Evolutionary conservation across 257 asterid species (phyloP).

Genomic region (Oldenlandia corymbosa): DNA sequence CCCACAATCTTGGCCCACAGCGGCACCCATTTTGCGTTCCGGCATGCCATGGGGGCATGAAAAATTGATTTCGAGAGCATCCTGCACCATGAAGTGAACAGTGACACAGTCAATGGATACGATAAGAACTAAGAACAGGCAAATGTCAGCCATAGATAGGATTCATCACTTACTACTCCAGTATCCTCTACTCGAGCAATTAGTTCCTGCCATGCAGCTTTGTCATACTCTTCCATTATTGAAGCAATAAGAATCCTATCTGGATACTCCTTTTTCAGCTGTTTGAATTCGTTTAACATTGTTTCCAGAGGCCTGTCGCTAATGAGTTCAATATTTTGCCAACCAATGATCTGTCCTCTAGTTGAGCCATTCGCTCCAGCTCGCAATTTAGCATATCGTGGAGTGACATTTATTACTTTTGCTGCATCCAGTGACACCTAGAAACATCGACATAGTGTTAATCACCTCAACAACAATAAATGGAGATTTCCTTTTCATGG

Average conservation of each 20-base stretch:
- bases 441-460: neutral
- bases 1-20: conserved; percentile 93
- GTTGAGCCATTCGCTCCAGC: conserved; percentile 75
- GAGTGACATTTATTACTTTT: conserved; percentile 93
- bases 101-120: conserved; percentile 9
- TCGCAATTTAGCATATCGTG: conserved; percentile 80
- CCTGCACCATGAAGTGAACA: conserved; percentile 37
- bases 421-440: conserved; percentile 91
- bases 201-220: conserved; percentile 91
- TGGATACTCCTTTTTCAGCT: conserved; percentile 79
- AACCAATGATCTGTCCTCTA: conserved; percentile 82
- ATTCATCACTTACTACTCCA: conserved; percentile 67
- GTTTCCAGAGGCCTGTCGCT: conserved; percentile 92
- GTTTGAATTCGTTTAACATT: conserved; percentile 80
- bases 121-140: neutral
- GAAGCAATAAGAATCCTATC: conserved; percentile 95
- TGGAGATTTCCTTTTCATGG: neutral
- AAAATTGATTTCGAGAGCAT: conserved; percentile 82
- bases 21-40: conserved; percentile 98
- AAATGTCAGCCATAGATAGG: neutral
- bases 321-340: conserved; percentile 91
- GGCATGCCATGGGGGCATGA: conserved; percentile 99
- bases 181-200: conserved; percentile 81
- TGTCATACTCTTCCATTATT: conserved; percentile 90
- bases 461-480: neutral